Base-by-base conservation (phyloP, 2,329 filamentous ascomycete genomes). In the Monosporascus sp. region DNA sequence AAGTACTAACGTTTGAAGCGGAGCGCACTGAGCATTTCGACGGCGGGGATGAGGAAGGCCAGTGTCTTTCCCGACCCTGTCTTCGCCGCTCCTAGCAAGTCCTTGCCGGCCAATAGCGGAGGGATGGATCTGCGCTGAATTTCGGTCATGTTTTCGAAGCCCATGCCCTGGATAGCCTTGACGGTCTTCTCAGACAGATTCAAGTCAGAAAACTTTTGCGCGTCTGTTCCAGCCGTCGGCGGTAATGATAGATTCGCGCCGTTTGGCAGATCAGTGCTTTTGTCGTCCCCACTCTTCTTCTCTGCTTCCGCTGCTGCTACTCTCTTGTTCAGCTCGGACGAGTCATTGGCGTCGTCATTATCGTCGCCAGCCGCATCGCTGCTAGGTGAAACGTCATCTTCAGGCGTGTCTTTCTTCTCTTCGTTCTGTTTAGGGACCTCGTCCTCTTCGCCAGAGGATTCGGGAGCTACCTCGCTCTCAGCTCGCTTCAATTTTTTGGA, bases 1-100 rank as follows among this genome's bases (percentile, higher is more conserved):
- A 34, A 14, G 24, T 17, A 46, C 42, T 46, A 25, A 46, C 42
- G 93, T 77, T 97, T 97, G 80, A 97, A 97, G 57, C 88, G 84
- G 63, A 99, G 80, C 17, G 91, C 85, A 67, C 86, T 85, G 55
- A 99, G 80, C 85, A 97, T 95, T 74, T 97, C 94, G 39, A 97
- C 81, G 2, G 92, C 92, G 18, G 94, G 94, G 53, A 97, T 92
- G 56, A 99, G 77, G 74, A 99, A 99, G 3, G 93, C 88, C 55
- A 97, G 74, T 1, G 94, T 99, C 78, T 99, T 99, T 68, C 94
- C 94, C 22, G 90, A 95, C 18, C 88, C 88, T 2, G 88, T 91
- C 74, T 97, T 97, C 49, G 94, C 94, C 34, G 93, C 93, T 64
- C 94, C 94, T 45, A 99, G 82, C 22, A 97, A 89, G 74, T 97